Evolutionary conservation across 331 rosid genomes (phyloP).

Genomic region (Pyracantha coccinea): DNA sequence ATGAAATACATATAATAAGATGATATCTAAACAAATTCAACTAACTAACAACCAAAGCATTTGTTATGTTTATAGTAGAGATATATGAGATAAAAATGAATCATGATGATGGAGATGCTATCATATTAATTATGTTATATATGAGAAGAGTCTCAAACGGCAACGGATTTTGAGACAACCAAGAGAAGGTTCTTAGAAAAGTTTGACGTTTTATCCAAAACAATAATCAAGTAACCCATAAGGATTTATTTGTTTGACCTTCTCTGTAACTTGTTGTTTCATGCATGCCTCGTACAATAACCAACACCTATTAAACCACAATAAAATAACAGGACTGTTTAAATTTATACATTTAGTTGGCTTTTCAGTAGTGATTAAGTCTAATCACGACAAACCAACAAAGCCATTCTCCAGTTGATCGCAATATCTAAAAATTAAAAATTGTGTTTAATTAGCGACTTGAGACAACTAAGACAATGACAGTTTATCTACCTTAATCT

Average conservation of each 20-base stretch:
- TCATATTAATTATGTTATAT: not conserved
- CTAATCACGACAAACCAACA: slow-evolving; percentile 31
- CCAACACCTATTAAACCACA: slow-evolving; percentile 13
- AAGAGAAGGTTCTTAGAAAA: slow-evolving; percentile 2
- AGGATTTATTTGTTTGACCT: slow-evolving; percentile 30
- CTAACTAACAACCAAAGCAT: not conserved
- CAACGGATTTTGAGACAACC: slow-evolving; percentile 2
- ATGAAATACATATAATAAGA: not conserved
- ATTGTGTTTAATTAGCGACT: slow-evolving; percentile 25
- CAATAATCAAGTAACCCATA: slow-evolving; percentile 46
- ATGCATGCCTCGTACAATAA: slow-evolving; percentile 14
- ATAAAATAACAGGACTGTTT: not conserved
- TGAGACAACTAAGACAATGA: slow-evolving; percentile 34
- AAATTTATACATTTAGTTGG: slow-evolving; percentile 35
- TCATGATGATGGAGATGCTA: not conserved
- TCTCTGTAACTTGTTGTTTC: slow-evolving; percentile 16
- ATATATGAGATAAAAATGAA: not conserved
- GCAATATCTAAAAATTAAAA: slow-evolving; percentile 15
- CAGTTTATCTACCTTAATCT: slow-evolving; percentile 34
- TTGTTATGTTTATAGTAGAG: not conserved
- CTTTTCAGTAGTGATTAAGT: slow-evolving; percentile 26
- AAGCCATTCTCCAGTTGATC: slow-evolving; percentile 23
- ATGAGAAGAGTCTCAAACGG: slow-evolving; percentile 8
- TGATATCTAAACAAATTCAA: not conserved
- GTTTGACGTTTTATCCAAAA: slow-evolving; percentile 39